Percentiles rank a stretch among this genome's conserved stretches.
Evolutionary conservation across 2,329 filamentous ascomycete species (phyloP).

Genomic region (Hypoxylon sp.): DNA sequence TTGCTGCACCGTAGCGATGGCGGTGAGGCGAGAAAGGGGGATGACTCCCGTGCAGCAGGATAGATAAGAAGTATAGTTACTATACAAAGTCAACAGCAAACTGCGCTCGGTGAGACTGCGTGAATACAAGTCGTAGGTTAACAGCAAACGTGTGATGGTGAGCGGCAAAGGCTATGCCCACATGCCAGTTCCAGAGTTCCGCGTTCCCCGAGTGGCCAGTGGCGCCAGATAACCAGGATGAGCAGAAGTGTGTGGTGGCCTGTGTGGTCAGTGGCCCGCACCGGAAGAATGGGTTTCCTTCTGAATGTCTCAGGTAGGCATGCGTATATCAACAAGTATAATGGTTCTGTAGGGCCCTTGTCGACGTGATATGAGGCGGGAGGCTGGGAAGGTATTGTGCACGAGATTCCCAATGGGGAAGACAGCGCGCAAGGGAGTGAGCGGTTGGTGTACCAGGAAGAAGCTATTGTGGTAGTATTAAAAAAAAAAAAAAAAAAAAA

Average conservation of each 20-base stretch:
- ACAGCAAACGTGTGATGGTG: slow-evolving; percentile 36
- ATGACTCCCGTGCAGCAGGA: slow-evolving; percentile 13
- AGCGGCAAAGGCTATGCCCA: slow-evolving; percentile 23
- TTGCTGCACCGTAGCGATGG: slow-evolving; percentile 18
- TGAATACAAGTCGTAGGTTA: slow-evolving; percentile 25
- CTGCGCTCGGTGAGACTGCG: slow-evolving; percentile 39
- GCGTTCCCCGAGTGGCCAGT: slow-evolving; percentile 46
- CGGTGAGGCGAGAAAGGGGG: slow-evolving; percentile 37
- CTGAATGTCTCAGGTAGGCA: slow-evolving; percentile 16
- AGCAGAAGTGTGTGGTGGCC: slow-evolving; percentile 29
- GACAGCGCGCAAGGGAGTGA: slow-evolving; percentile 24
- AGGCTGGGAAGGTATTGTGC: slow-evolving; percentile 41
- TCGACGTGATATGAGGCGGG: slow-evolving; percentile 39
- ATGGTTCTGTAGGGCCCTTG: slow-evolving; percentile 1
- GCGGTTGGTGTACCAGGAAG: slow-evolving; percentile 24
- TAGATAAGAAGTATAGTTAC: slow-evolving; percentile 20
- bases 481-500: too few relatives aligned
- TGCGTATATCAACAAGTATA: slow-evolving; percentile 31
- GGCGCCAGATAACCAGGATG: slow-evolving; percentile 36
- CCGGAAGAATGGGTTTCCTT: slow-evolving; percentile 30
- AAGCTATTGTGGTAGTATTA: slow-evolving; percentile 26
- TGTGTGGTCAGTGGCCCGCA: slow-evolving; percentile 28
- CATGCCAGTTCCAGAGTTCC: slow-evolving; percentile 37
- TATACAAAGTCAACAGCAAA: slow-evolving; percentile 23
- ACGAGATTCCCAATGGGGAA: slow-evolving; percentile 35